These are phyloP conservation scores for Arbutus unedo DNA, from an alignment of 148 eudicot genomes.

Conservation along the genomic window DNA sequence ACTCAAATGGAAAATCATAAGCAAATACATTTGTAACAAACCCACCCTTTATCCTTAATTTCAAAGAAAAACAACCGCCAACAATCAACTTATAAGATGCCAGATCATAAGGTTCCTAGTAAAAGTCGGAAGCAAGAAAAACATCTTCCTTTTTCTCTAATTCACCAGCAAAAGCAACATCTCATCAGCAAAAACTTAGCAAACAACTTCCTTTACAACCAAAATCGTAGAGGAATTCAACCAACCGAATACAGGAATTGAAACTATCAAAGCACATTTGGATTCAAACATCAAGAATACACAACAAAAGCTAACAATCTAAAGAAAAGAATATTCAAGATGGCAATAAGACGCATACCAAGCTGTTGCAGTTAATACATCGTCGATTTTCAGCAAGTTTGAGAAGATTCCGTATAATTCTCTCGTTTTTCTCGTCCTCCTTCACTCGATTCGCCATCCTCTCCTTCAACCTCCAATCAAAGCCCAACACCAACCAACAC, in stretches of 20 bases:
- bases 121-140: background rate
- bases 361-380: constrained; percentile 72
- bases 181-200: background rate
- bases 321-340: background rate
- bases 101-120: background rate
- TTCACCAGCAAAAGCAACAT: background rate
- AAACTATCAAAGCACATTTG: background rate
- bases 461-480: constrained; percentile 32
- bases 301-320: background rate
- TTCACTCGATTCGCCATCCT: constrained; percentile 66
- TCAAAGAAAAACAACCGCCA: background rate
- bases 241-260: background rate
- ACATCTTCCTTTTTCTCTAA: background rate
- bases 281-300: background rate
- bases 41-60: background rate
- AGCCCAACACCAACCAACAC: constrained; percentile 14
- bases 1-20: background rate
- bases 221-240: background rate
- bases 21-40: background rate
- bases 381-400: constrained; percentile 66
- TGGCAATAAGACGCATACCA: constrained; percentile 37
- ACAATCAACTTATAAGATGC: background rate
- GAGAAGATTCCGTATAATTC: constrained; percentile 63
- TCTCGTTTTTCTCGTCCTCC: constrained; percentile 79
- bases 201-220: background rate